Base-by-base conservation (phyloP, 768 basidiomycete genomes). In the Boletus coccyginus region DNA sequence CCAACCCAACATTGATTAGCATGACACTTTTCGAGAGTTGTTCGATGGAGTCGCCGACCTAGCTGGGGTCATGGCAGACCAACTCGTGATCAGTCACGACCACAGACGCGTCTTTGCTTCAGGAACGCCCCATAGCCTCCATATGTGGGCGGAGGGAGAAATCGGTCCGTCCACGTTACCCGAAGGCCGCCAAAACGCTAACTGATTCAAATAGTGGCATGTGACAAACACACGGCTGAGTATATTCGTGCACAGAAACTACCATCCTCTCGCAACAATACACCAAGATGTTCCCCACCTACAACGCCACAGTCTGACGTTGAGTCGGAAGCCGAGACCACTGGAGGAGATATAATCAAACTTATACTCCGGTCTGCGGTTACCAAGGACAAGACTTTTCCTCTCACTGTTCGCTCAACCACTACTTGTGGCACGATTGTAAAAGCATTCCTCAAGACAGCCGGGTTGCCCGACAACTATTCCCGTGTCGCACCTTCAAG, bases 391-490 rank as follows among this genome's bases (percentile, higher is more conserved):
- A 84, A 81, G 54, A 79, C 82, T 39, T 77, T 92, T 46, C 77
- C 78, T 1, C 75, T 93, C 33, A 86, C 78, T 3, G 90, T 92
- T 7, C 85, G 88, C 8, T 79, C 82, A 8, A 87, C 86, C 19
- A 90, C 90, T 19, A 90, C 81, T 52, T 91, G 90, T 53, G 85
- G 84, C 14, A 82, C 86, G 0, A 88, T 93, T 52, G 81, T 92
- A 49, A 81, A 80, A 62, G 88, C 86, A 0, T 93, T 87, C 69
- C 73, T 93, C 64, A 88, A 82, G 68, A 83, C 81, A 63, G 82
- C 84, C 6, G 85, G 81, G 1, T 65, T 92, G 52, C 76, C 78
- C 32, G 79, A 81, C 46, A 75, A 82, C 41, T 87, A 87, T 60
- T 72, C 75, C 29, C 67, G 59, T 14, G 50, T 14, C 38, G 21